These are phyloP conservation scores for Gomphus sp. DNA, from an alignment of 1,284 basidiomycete genomes.

Conservation along the genomic window DNA sequence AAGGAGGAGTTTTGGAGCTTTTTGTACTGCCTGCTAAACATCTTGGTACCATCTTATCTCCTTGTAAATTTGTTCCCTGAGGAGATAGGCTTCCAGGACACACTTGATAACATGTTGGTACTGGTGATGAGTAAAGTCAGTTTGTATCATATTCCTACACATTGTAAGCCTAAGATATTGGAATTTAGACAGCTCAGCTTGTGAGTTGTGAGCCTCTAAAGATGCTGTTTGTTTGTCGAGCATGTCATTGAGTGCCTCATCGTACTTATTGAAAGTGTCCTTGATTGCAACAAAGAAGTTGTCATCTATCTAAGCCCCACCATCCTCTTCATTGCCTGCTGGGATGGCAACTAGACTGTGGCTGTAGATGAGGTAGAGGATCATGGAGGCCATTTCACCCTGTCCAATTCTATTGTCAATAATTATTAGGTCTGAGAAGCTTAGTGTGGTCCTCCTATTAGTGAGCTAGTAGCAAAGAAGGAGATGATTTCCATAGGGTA, in stretches of 20 bases:
- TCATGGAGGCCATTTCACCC: slow-evolving; percentile 21
- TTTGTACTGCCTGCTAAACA: too few relatives aligned
- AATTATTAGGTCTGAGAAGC: slow-evolving; percentile 14
- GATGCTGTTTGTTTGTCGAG: not conserved
- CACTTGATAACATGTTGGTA: too few relatives aligned
- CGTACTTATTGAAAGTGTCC: not conserved
- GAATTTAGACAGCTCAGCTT: too few relatives aligned
- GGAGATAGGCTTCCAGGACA: too few relatives aligned
- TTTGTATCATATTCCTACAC: too few relatives aligned
- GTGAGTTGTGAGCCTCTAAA: too few relatives aligned
- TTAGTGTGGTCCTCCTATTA: not conserved
- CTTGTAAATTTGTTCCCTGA: too few relatives aligned
- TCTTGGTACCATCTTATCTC: too few relatives aligned
- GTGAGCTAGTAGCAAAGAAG: not conserved
- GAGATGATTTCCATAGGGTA: not conserved
- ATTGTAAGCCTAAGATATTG: too few relatives aligned
- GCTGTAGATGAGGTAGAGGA: slow-evolving; percentile 22
- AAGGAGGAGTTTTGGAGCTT: not conserved
- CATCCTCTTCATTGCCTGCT: not conserved
- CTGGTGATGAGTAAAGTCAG: too few relatives aligned
- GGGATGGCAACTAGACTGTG: slow-evolving; percentile 17
- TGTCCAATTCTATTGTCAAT: slow-evolving; percentile 23
- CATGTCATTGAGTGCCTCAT: not conserved
- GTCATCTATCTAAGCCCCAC: slow-evolving; percentile 1
- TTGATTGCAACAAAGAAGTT: slow-evolving; percentile 13